phyloP scores from a whole-genome alignment of 257 asterid genomes.

The Penstemon eatonii region DNA sequence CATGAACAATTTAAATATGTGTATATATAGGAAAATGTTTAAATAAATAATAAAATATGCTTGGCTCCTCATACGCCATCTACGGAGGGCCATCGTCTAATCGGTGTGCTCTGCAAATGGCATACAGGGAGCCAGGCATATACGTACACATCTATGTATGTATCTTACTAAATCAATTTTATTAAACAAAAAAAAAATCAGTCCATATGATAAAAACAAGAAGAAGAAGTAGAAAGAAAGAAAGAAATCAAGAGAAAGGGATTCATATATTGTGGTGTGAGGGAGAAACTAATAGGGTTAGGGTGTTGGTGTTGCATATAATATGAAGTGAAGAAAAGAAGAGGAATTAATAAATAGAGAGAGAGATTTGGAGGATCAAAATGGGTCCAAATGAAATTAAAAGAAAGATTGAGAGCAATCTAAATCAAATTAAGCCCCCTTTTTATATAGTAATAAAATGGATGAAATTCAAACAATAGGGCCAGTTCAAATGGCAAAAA shows the following conservation, averaged over 20 bases:
- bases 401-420: neutral
- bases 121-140: conserved; percentile 99
- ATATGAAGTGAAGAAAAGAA: no score
- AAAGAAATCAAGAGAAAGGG: no score
- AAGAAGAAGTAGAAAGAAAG: conserved; percentile 3
- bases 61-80: conserved; percentile 99
- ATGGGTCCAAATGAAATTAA: conserved; percentile 35
- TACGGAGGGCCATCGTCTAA: conserved; percentile 50
- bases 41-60: conserved; percentile 43
- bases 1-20: conserved; percentile 18
- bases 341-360: neutral
- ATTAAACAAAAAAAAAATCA: no score
- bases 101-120: conserved; percentile 71
- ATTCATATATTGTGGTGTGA: no score
- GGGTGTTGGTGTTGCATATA: neutral
- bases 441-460: neutral
- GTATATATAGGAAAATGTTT: neutral
- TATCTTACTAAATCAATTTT: no score
- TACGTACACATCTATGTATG: conserved; percentile 1
- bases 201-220: neutral
- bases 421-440: neutral
- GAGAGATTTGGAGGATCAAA: conserved; percentile 35
- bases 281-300: neutral
- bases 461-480: neutral
- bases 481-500: conserved; percentile 22